phyloP scores from a whole-genome alignment of 305 asterid genomes.

The Petunia hybrid region DNA sequence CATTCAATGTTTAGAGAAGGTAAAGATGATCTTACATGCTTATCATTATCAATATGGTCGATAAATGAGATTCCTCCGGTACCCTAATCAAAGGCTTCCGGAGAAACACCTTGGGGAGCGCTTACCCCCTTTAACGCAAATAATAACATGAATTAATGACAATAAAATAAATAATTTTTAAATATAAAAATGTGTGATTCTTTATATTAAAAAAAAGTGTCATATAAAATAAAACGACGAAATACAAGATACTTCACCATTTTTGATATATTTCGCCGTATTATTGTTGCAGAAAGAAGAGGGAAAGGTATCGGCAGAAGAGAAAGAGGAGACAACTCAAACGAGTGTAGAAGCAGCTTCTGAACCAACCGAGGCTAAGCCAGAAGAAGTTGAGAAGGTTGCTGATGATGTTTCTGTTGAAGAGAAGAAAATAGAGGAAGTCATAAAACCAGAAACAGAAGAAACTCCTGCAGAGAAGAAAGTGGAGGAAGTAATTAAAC shows the following conservation, averaged over 20 bases:
- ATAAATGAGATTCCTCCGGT: too few relatives aligned
- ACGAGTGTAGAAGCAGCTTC: neutral
- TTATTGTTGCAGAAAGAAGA: neutral
- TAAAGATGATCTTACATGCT: too few relatives aligned
- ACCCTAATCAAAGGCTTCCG: too few relatives aligned
- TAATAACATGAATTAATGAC: too few relatives aligned
- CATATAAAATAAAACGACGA: too few relatives aligned
- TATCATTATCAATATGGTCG: too few relatives aligned
- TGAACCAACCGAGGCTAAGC: neutral
- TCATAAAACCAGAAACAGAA: neutral
- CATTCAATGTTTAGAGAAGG: neutral
- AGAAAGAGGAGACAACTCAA: neutral
- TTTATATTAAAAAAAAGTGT: too few relatives aligned
- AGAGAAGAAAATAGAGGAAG: slow-evolving; percentile 25
- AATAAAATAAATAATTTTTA: too few relatives aligned
- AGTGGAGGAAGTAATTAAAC: neutral
- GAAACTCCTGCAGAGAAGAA: neutral
- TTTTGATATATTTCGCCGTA: neutral
- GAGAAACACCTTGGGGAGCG: too few relatives aligned
- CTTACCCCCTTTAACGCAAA: too few relatives aligned
- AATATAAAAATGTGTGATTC: too few relatives aligned
- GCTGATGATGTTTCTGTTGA: neutral
- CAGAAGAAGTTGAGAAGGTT: neutral
- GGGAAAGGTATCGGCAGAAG: neutral
- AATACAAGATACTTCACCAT: too few relatives aligned